phyloP scores from a whole-genome alignment of 352 stramenopile species.

The Globisporangium cederbergense region DNA sequence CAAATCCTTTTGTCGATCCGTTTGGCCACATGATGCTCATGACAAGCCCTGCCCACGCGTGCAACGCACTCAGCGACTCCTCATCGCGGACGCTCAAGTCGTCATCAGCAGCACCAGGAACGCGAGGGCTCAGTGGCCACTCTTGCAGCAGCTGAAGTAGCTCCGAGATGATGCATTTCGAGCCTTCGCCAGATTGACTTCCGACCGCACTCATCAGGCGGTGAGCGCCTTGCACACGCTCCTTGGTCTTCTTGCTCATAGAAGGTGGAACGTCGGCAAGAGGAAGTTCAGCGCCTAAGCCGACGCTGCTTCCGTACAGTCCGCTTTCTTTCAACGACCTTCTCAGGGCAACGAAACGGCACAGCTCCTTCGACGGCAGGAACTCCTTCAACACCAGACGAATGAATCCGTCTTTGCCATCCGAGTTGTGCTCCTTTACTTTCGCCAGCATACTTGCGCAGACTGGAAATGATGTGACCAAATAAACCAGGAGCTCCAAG shows the following conservation, averaged over 20 bases:
- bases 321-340: slow-evolving; percentile 53
- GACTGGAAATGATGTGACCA: slow-evolving; percentile 66
- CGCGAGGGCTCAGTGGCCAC: slow-evolving; percentile 38
- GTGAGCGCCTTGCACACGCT: slow-evolving; percentile 66
- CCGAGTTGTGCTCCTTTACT: slow-evolving; percentile 27
- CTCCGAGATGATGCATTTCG: slow-evolving; percentile 72
- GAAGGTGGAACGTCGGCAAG: slow-evolving; percentile 31
- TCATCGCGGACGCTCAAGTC: slow-evolving; percentile 61
- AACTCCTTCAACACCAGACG: slow-evolving; percentile 61
- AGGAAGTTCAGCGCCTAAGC: slow-evolving; percentile 33
- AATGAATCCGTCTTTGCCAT: slow-evolving; percentile 40
- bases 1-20: slow-evolving; percentile 68
- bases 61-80: slow-evolving; percentile 64
- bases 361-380: slow-evolving; percentile 70
- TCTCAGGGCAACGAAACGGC: slow-evolving; percentile 51
- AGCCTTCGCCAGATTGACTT: slow-evolving; percentile 70
- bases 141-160: slow-evolving; percentile 66
- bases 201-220: slow-evolving; percentile 63
- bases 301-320: slow-evolving; percentile 33
- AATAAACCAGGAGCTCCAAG: slow-evolving; percentile 64
- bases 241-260: slow-evolving; percentile 39
- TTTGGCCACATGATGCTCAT: slow-evolving; percentile 88
- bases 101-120: slow-evolving; percentile 5
- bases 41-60: slow-evolving; percentile 81
- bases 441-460: slow-evolving; percentile 71